Conservation (phyloP, 2,329 filamentous ascomycete genomes). For the Talaromyces atroroseus region DNA sequence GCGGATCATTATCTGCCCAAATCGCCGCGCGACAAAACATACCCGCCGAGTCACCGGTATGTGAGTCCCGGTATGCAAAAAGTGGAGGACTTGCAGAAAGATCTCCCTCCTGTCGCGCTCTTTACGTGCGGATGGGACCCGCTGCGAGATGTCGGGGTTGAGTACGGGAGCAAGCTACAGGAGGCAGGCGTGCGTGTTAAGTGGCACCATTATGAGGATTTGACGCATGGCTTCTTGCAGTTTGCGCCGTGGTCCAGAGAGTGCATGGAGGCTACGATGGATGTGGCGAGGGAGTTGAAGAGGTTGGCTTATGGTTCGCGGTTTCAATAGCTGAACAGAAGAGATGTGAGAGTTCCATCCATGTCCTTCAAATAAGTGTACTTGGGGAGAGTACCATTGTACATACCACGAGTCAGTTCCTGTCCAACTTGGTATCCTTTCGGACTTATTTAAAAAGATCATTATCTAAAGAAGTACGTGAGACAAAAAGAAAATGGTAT, state of each 20-base stretch:
- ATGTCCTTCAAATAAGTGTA: too few relatives aligned
- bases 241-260: conserved; percentile 28
- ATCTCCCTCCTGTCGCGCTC: conserved; percentile 22
- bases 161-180: conserved; percentile 25
- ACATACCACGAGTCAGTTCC: background rate
- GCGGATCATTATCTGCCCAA: conserved; percentile 27
- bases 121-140: conserved; percentile 31
- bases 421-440: too few relatives aligned
- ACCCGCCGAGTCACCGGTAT: conserved; percentile 22
- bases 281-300: background rate
- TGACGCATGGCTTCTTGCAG: conserved; percentile 29
- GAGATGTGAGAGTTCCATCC: too few relatives aligned
- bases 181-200: conserved; percentile 23
- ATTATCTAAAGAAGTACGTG: too few relatives aligned
- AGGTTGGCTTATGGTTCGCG: background rate
- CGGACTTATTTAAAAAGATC: too few relatives aligned
- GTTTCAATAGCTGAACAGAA: too few relatives aligned
- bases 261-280: conserved; percentile 16
- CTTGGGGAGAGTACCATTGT: too few relatives aligned
- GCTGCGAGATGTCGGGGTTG: conserved; percentile 27
- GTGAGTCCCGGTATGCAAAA: conserved; percentile 29
- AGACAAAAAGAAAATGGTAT: background rate
- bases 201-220: conserved; percentile 23
- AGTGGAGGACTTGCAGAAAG: conserved; percentile 17
- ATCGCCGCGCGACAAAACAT: conserved; percentile 9